A percentile compares a stretch with the other conserved stretches of the same genome.
These are phyloP conservation scores for Erucastrum elatum DNA, from an alignment of 345 rosid species.

Conservation along the genomic window DNA sequence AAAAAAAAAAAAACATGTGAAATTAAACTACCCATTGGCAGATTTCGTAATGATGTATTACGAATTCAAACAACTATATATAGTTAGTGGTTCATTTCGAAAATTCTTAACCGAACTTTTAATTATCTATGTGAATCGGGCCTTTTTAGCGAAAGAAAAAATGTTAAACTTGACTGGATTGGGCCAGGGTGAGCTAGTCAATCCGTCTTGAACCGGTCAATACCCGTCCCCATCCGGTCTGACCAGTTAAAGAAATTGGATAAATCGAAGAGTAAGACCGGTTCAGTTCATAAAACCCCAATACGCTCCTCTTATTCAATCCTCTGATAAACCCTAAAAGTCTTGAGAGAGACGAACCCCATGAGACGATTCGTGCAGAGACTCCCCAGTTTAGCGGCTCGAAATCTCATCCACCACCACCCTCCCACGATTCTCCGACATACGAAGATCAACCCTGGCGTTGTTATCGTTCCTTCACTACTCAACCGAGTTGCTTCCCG, in stretches of 20 bases:
- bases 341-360: not conserved
- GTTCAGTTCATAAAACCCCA: too few relatives aligned
- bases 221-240: not conserved
- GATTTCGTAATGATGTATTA: too few relatives aligned
- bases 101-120: too few relatives aligned
- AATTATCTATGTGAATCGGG: too few relatives aligned
- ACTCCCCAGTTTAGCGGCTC: slow-evolving; percentile 23
- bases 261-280: too few relatives aligned
- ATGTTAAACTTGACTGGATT: not conserved
- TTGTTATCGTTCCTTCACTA: slow-evolving; percentile 7
- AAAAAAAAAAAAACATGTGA: too few relatives aligned
- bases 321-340: slow-evolving; percentile 24
- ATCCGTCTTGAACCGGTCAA: not conserved
- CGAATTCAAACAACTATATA: too few relatives aligned
- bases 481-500: slow-evolving; percentile 7
- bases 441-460: not conserved
- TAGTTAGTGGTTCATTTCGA: too few relatives aligned
- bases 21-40: too few relatives aligned
- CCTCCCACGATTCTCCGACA: slow-evolving; percentile 18
- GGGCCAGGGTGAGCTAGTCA: not conserved
- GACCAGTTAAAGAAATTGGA: too few relatives aligned
- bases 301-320: too few relatives aligned
- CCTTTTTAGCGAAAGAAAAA: not conserved
- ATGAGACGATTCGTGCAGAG: slow-evolving; percentile 42
- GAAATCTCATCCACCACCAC: slow-evolving; percentile 12